Base-by-base conservation (phyloP, 176 grass and related monocot species). In the Leersia perrieri region DNA sequence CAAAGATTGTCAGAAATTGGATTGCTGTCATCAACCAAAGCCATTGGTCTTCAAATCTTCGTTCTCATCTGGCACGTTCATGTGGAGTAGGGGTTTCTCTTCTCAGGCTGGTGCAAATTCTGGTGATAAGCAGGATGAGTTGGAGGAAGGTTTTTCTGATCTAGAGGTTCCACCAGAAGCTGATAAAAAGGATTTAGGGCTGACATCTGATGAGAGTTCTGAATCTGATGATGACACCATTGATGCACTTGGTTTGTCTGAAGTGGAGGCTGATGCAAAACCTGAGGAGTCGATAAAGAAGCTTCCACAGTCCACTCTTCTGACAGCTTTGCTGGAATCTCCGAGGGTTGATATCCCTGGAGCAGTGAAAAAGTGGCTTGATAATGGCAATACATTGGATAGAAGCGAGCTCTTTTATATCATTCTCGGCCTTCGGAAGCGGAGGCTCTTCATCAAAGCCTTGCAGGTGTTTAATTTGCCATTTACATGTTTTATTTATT, bases 91-190 rank as follows among this genome's bases (percentile, higher is more conserved):
- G 80, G 79, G 80, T 74, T 84, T 99, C 75, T 91, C 96, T 67
- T 93, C 96, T 63, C 76, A 95, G 66, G 81, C 72, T 20, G 68
- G 87, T 66, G 30, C 68, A 78, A 91, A 80, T 63, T 90, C 90
- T 60, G 82, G 64, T 87, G 73, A 87, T 69, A 88, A 86, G n/a
- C 79, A 84, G 4, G 75, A 89, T 77, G 87, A 82, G 77, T 78
- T 89, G 33, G 87, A 88, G 45, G 85, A 99, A 8, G 93, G 90
- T 22, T 95, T 99, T 87, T 93, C 96, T 84, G 92, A 99, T 87
- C 80, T 95, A 5, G 92, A 95, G 26, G 78, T 81, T 40, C 73
- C 84, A 7, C 74, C 86, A 1, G 90, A 91, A 77, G 84, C 87
- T 86, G 70, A 45, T 32, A 73, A 88, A 39, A 72, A 36, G 13